Evolutionary conservation across 2,329 filamentous ascomycete species (phyloP).

Genomic region (Xylaria sp.): DNA sequence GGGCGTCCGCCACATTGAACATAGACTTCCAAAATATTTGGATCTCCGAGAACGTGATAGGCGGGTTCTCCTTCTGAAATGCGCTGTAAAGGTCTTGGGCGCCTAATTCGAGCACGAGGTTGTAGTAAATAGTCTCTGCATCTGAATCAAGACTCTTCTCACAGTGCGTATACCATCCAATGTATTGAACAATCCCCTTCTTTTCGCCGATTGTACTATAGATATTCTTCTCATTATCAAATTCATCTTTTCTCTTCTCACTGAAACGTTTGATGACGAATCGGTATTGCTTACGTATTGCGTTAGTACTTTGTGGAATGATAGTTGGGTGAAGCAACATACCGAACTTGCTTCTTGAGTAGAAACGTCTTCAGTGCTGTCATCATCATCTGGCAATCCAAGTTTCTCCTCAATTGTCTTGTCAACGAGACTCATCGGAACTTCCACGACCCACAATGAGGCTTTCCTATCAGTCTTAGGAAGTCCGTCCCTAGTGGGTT

Average conservation of each 20-base stretch:
- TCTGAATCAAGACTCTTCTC: constrained; percentile 15
- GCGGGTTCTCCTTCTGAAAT: constrained; percentile 44
- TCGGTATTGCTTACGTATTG: constrained; percentile 7
- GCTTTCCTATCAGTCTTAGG: constrained; percentile 22
- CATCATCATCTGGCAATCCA: constrained; percentile 7
- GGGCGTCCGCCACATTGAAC: constrained; percentile 46
- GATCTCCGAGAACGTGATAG: constrained; percentile 43
- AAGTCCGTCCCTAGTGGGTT: constrained; percentile 25
- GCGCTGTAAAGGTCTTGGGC: constrained; percentile 48
- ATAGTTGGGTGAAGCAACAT: not conserved
- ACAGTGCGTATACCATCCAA: constrained; percentile 44
- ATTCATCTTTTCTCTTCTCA: constrained; percentile 32
- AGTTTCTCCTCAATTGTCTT: constrained; percentile 17
- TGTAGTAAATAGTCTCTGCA: constrained; percentile 34
- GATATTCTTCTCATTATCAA: constrained; percentile 45
- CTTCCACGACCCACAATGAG: constrained; percentile 29
- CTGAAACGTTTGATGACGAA: constrained; percentile 33
- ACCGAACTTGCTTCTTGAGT: not conserved
- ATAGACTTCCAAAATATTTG: constrained; percentile 47
- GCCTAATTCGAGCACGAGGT: constrained; percentile 51
- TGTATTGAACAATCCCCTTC: constrained; percentile 45
- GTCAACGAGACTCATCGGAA: constrained; percentile 23
- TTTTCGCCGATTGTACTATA: constrained; percentile 42
- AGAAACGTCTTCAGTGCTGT: not conserved
- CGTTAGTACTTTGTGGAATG: not conserved